These are phyloP conservation scores for Dioscorea zingiberensis DNA, from an alignment of 106 monocot genomes.

Conservation along the genomic window DNA sequence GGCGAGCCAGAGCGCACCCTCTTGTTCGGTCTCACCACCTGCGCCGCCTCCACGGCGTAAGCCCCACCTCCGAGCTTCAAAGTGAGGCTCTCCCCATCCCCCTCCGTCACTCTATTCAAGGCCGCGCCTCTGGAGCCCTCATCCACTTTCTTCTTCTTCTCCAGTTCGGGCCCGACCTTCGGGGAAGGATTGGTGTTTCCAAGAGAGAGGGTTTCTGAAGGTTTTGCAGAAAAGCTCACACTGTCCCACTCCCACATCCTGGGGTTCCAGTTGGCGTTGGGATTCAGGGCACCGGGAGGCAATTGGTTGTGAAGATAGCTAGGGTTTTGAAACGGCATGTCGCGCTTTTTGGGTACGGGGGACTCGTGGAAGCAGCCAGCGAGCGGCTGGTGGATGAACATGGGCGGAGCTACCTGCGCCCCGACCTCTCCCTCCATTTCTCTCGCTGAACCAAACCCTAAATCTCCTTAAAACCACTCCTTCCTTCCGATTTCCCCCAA, in stretches of 20 bases:
- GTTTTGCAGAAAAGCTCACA: slow-evolving; percentile 18
- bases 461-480: too few relatives aligned
- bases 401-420: slow-evolving; percentile 44
- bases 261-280: slow-evolving; percentile 17
- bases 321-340: slow-evolving; percentile 13
- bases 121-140: background rate
- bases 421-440: slow-evolving; percentile 51
- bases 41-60: background rate
- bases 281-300: background rate
- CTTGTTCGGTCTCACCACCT: slow-evolving; percentile 25
- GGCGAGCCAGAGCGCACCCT: slow-evolving; percentile 39
- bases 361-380: slow-evolving; percentile 32
- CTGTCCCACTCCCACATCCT: slow-evolving; percentile 4
- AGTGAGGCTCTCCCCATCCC: slow-evolving; percentile 11
- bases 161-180: too few relatives aligned
- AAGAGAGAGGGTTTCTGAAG: slow-evolving; percentile 2
- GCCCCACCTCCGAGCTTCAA: slow-evolving; percentile 28
- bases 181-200: too few relatives aligned
- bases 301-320: background rate
- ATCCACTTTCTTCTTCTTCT: slow-evolving; percentile 2
- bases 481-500: background rate
- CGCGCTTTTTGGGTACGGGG: slow-evolving; percentile 21
- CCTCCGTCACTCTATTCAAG: background rate
- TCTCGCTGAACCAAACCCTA: background rate
- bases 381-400: slow-evolving; percentile 38